Conservation (phyloP, 345 rosid species). For the Brassica incana region DNA sequence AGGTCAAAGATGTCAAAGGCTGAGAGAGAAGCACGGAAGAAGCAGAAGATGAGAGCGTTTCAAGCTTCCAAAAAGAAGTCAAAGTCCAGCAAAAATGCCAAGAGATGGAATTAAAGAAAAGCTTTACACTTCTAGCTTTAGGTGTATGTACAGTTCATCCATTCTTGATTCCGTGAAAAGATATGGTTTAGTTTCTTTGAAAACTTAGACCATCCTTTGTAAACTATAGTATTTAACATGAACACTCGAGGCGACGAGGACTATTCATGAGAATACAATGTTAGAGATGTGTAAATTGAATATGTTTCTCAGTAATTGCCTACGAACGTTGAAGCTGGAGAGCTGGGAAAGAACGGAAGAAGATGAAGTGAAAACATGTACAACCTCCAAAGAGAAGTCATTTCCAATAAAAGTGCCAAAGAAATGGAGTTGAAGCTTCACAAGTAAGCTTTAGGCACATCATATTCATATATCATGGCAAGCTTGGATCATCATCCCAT, state of each 20-base stretch:
- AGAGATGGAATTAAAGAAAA: slow-evolving; percentile 69
- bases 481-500: not conserved
- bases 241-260: not conserved
- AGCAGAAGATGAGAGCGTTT: slow-evolving; percentile 81
- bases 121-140: not conserved
- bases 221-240: not conserved
- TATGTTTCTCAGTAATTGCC: not conserved
- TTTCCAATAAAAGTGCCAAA: not conserved
- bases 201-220: not conserved
- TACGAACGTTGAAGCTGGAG: not conserved
- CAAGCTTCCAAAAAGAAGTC: slow-evolving; percentile 56
- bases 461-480: not conserved
- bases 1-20: slow-evolving; percentile 99
- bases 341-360: not conserved
- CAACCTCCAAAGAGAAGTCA: too few relatives aligned
- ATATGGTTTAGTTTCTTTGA: not conserved
- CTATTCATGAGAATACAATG: not conserved
- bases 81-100: slow-evolving; percentile 55
- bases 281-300: not conserved
- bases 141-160: not conserved
- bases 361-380: not conserved
- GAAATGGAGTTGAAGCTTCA: not conserved
- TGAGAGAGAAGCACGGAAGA: slow-evolving; percentile 89
- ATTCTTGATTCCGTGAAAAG: not conserved
- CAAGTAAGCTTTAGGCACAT: not conserved